These are phyloP conservation scores for Apiotrichum mycotoxinovorans DNA, from an alignment of 1,284 basidiomycete species.

Conservation along the genomic window DNA sequence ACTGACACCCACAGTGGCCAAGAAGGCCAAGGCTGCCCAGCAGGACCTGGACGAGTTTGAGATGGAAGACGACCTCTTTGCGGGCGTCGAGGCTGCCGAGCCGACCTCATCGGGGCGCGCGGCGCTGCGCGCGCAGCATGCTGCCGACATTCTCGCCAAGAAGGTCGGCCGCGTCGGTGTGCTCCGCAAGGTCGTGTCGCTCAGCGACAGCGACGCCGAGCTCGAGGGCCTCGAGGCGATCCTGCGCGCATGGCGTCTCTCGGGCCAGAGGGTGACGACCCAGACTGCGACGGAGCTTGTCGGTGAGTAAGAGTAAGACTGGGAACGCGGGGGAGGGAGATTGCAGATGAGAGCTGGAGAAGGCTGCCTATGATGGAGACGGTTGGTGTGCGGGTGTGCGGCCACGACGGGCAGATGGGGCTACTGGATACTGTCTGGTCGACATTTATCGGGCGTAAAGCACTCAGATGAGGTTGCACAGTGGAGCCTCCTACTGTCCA, in stretches of 20 bases:
- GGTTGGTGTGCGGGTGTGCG: no score
- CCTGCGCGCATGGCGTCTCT: slow-evolving; percentile 18
- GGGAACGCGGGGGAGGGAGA: not conserved
- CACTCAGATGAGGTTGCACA: no score
- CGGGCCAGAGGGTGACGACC: slow-evolving; percentile 11
- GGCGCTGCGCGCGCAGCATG: slow-evolving; percentile 3
- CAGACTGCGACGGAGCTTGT: slow-evolving; percentile 22
- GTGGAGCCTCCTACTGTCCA: no score
- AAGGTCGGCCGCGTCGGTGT: slow-evolving; percentile 10
- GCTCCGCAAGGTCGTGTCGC: slow-evolving; percentile 21
- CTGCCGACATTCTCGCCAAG: slow-evolving; percentile 6
- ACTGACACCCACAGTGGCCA: slow-evolving; percentile 2
- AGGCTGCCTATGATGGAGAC: no score
- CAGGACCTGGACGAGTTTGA: slow-evolving; percentile 6
- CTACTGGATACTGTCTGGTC: no score
- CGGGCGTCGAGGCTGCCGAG: slow-evolving; percentile 2
- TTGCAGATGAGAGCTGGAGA: not conserved
- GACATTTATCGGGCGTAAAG: no score
- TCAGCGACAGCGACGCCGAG: slow-evolving; percentile 16
- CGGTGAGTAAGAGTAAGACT: no score
- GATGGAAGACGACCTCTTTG: slow-evolving; percentile 16
- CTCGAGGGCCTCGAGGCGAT: slow-evolving; percentile 16
- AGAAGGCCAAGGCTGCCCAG: slow-evolving; percentile 13
- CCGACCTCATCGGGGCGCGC: slow-evolving; percentile 5
- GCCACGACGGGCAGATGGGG: no score